A percentile compares a stretch with the other conserved stretches of the same genome.
phyloP scores from a whole-genome alignment of 2,329 filamentous ascomycete species.

The Bimuria novae-zelandiae region DNA sequence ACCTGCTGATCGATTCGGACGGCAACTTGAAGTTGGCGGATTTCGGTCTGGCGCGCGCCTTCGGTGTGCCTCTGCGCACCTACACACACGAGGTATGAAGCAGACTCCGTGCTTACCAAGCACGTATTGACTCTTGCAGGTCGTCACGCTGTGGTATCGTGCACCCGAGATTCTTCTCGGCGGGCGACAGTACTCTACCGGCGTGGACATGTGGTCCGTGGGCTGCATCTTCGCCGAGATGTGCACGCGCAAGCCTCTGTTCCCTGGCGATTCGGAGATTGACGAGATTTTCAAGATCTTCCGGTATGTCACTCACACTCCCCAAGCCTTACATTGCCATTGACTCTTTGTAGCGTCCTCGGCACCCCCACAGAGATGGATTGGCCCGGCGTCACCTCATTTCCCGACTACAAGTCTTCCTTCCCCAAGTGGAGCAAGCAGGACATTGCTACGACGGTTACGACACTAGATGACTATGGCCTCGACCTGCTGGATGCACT shows the following conservation, averaged over 20 bases:
- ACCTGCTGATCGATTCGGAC: slow-evolving; percentile 81
- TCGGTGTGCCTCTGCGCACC: slow-evolving; percentile 86
- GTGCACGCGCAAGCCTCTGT: slow-evolving; percentile 90
- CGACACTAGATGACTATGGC: slow-evolving; percentile 72
- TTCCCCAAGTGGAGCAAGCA: slow-evolving; percentile 91
- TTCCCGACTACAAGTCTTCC: slow-evolving; percentile 89
- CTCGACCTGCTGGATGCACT: slow-evolving; percentile 71
- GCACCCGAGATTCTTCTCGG: slow-evolving; percentile 88
- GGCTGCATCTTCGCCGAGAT: slow-evolving; percentile 96
- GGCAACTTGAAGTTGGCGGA: slow-evolving; percentile 90
- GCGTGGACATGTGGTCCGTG: slow-evolving; percentile 95
- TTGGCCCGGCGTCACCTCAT: slow-evolving; percentile 93
- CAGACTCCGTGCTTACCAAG: slow-evolving; percentile 16
- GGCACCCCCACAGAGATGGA: slow-evolving; percentile 80
- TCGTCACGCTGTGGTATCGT: slow-evolving; percentile 93
- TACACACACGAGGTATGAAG: slow-evolving; percentile 79
- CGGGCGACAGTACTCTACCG: slow-evolving; percentile 89
- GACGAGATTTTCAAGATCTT: slow-evolving; percentile 96
- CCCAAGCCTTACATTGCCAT: neutral
- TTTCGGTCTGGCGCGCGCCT: slow-evolving; percentile 86
- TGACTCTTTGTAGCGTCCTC: slow-evolving; percentile 55
- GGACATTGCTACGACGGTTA: slow-evolving; percentile 67
- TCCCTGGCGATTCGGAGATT: slow-evolving; percentile 91
- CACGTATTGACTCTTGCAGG: slow-evolving; percentile 50
- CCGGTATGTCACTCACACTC: slow-evolving; percentile 59